Conservation (phyloP, 306 rosid genomes). For the Trichosanthes truncata region DNA sequence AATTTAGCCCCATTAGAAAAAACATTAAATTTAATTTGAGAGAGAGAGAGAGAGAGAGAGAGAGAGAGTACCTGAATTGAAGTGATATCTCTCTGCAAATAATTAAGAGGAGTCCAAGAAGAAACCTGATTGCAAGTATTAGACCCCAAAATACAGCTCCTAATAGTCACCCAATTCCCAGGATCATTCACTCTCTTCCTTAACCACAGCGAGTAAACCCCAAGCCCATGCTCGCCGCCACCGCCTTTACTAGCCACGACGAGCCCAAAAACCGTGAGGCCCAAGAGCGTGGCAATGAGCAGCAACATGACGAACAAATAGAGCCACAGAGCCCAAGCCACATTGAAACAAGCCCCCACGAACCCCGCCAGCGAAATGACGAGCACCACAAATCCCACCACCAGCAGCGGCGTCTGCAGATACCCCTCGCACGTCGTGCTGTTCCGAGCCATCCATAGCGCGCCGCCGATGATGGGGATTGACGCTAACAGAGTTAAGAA, state of each 20-base stretch:
- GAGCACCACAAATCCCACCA: constrained; percentile 69
- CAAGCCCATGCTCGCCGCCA: constrained; percentile 54
- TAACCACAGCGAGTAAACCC: constrained; percentile 73
- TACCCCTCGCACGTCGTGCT: constrained; percentile 71
- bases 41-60: not conserved
- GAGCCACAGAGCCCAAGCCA: constrained; percentile 87
- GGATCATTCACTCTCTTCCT: constrained; percentile 54
- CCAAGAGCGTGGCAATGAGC: constrained; percentile 51
- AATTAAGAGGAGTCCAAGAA: constrained; percentile 66
- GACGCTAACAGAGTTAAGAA: constrained; percentile 77
- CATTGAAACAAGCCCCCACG: constrained; percentile 90
- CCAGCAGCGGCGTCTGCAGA: constrained; percentile 77
- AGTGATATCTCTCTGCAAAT: constrained; percentile 57
- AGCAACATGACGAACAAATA: constrained; percentile 75
- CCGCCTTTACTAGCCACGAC: constrained; percentile 66
- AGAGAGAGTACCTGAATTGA: constrained; percentile 79
- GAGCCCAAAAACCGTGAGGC: constrained; percentile 68
- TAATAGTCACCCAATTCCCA: constrained; percentile 55
- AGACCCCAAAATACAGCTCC: constrained; percentile 70
- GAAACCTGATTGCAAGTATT: constrained; percentile 54
- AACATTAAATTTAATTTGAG: not conserved
- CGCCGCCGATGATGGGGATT: constrained; percentile 88
- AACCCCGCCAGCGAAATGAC: constrained; percentile 79
- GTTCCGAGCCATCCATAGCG: constrained; percentile 84
- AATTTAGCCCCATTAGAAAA: too few species aligned